Evolutionary conservation across 805 yeast genomes (phyloP), one percentile per base, ranked within the genome.

Genomic region (Zygoascus ofunaensis): DNA sequence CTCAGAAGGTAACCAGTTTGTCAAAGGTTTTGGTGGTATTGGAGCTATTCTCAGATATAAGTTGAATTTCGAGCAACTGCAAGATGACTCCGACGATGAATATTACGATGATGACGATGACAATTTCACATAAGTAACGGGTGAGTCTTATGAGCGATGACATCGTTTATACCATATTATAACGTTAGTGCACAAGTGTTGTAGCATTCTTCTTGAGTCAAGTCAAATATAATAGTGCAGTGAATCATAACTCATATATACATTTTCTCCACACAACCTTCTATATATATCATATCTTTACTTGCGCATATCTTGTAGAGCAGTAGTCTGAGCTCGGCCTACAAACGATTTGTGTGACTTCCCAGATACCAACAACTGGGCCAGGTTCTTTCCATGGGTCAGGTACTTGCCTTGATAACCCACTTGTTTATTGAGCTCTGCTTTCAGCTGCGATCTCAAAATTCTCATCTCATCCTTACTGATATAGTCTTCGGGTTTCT

Each of bases 1-100:
- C 19, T 82, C 94, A 37, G 99, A 92, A 69, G 99, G 99, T 73
- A 94, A 97, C 38, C 99, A 92, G 72, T 92, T 92, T 67, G 94
- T 83, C 48, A 82, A 80, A 57, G 99, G 99, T 48, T 92, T 92
- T 62, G 99, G 99, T 82, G 99, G 98, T 70, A 77, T 92, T 54
- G 99, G 99, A 65, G 97, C 96, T 47, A 64, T 92, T 57, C 72
- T 92, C 64, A 87, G 99, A 71, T 92, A 92, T 70, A 87, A 87
- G 69, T 92, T 92, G 56, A 92, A 92, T 71, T 92, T 92, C 59
- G 98, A 92, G 65, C 97, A 87, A 72, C 76, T 92, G 62, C 83
- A 72, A 43, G 94, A 87, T 43, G 97, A 86, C 45, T 73, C 80
- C 48, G 94, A 86, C 52, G 97, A 89, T 60, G 94, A 86, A 64